These are phyloP conservation scores for Schizopora paradoxa DNA, from an alignment of 1,284 basidiomycete species.

Conservation along the genomic window DNA sequence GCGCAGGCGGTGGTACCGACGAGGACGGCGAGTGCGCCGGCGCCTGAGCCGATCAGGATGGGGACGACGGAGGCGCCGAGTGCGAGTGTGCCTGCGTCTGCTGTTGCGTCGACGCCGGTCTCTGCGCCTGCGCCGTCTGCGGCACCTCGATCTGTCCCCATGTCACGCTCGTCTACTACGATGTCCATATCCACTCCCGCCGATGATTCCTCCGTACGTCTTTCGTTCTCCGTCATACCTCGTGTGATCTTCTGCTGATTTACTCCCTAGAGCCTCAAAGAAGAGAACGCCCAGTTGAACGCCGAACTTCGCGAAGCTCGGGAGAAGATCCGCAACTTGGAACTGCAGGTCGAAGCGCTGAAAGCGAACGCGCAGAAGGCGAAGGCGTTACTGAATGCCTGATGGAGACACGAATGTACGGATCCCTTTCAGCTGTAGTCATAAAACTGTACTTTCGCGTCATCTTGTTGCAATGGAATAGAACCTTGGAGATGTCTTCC, in stretches of 20 bases:
- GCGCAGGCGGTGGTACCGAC: slow-evolving; percentile 22
- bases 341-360: slow-evolving; percentile 76
- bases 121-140: slow-evolving; percentile 29
- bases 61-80: not conserved
- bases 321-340: slow-evolving; percentile 73
- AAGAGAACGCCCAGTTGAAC: slow-evolving; percentile 60
- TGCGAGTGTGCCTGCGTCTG: not conserved
- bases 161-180: slow-evolving; percentile 26
- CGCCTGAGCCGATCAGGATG: slow-evolving; percentile 15
- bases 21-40: slow-evolving; percentile 21
- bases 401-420: no score
- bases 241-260: slow-evolving; percentile 11
- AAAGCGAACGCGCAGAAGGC: slow-evolving; percentile 71
- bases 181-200: slow-evolving; percentile 21
- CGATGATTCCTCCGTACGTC: slow-evolving; percentile 26
- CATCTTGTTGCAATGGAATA: no score
- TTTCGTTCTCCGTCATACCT: not conserved
- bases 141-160: slow-evolving; percentile 23
- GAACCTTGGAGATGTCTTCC: no score
- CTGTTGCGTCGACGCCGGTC: no score
- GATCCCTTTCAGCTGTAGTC: no score
- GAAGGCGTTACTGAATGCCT: slow-evolving; percentile 21
- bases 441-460: no score
- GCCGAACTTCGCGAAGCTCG: slow-evolving; percentile 70
- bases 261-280: slow-evolving; percentile 30